These are phyloP conservation scores for Phytophthora melonis DNA, from an alignment of 352 stramenopile species.

Conservation along the genomic window DNA sequence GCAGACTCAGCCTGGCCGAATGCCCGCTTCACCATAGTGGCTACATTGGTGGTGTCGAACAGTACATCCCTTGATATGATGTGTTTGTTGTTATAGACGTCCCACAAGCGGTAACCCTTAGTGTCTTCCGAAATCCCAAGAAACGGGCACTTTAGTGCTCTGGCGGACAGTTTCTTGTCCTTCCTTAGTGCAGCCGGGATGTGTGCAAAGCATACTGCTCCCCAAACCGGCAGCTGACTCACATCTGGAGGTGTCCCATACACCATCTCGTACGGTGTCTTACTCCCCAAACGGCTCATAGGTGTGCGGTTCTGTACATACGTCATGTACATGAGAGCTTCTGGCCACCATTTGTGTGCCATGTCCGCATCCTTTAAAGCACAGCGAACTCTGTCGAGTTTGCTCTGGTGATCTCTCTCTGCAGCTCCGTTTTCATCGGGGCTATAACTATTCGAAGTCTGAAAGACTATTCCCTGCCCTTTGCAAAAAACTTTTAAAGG, in stretches of 20 bases:
- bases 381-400: no score
- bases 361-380: no score
- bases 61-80: no score
- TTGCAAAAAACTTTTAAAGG: no score
- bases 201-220: constrained; percentile 15
- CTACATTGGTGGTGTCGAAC: constrained; percentile 18
- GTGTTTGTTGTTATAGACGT: constrained; percentile 23
- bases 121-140: constrained; percentile 12
- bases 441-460: no score
- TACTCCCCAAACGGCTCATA: constrained; percentile 9
- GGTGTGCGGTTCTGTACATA: constrained; percentile 21
- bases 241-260: constrained; percentile 4
- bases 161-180: constrained; percentile 10
- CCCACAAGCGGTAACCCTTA: constrained; percentile 10
- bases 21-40: neutral
- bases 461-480: no score
- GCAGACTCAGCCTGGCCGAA: neutral
- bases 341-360: no score
- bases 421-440: no score
- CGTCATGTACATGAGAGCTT: no score
- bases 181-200: neutral
- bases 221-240: neutral
- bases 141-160: constrained; percentile 16
- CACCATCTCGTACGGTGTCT: constrained; percentile 11
- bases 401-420: no score